Evolutionary conservation across 441 rosid genomes (phyloP).

Genomic region (Croton setiger): DNA sequence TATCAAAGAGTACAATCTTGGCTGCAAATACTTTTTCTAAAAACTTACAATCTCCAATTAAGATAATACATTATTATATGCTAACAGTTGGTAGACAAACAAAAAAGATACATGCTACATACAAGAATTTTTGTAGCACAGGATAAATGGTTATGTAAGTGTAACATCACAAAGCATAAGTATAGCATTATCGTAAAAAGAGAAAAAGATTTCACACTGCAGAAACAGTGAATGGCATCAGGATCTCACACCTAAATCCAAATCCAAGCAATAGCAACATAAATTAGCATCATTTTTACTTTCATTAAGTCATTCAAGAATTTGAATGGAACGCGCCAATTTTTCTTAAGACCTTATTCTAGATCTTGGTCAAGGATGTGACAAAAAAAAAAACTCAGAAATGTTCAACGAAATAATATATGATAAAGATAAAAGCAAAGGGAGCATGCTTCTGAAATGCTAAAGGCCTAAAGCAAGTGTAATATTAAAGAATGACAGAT

Average conservation of each 20-base stretch:
- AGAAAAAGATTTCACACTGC: background rate
- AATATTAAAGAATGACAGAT: background rate
- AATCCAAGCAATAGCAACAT: background rate
- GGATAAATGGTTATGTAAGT: background rate
- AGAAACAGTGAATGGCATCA: background rate
- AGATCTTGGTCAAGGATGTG: background rate
- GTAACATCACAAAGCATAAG: background rate
- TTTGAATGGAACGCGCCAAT: slow-evolving; percentile 1
- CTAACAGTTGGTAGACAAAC: background rate
- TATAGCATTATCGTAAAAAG: background rate
- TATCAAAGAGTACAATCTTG: background rate
- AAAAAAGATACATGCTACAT: background rate
- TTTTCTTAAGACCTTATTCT: background rate
- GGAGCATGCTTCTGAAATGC: no score
- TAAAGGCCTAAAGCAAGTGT: background rate
- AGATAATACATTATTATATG: background rate
- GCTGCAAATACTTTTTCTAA: no score
- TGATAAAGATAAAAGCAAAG: background rate
- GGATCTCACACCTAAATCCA: background rate
- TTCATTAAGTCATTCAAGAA: background rate
- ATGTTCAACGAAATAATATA: background rate
- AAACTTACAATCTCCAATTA: background rate
- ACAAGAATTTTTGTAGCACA: background rate
- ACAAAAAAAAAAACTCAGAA: background rate
- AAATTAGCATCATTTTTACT: background rate